These are phyloP conservation scores for Eimeria praecox DNA, from an alignment of 169 alveolate species.

Conservation along the genomic window DNA sequence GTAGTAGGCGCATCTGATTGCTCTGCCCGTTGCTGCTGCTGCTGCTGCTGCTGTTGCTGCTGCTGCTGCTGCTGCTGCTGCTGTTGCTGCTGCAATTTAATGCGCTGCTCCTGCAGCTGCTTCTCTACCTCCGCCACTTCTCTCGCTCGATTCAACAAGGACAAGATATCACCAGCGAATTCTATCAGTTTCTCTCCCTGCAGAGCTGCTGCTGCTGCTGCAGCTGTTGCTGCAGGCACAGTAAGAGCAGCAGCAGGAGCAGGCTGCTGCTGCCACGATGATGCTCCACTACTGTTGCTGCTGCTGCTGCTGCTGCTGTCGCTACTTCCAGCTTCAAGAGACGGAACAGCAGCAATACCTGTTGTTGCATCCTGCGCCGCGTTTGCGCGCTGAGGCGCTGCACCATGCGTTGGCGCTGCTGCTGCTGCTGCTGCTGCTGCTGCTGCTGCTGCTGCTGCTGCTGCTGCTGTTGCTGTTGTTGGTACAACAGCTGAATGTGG, in stretches of 20 bases:
- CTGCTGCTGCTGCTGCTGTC: constrained; percentile 28
- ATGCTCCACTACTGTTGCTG: neutral
- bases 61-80: constrained; percentile 30
- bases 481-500: constrained; percentile 25
- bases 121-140: constrained; percentile 58
- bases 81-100: constrained; percentile 52
- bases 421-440: constrained; percentile 49
- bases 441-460: constrained; percentile 12
- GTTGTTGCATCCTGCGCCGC: constrained; percentile 29
- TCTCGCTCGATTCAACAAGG: constrained; percentile 5
- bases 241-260: neutral
- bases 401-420: neutral
- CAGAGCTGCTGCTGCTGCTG: constrained; percentile 45
- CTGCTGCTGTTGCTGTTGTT: constrained; percentile 7
- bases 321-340: neutral
- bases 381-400: neutral
- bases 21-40: neutral
- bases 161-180: constrained; percentile 34
- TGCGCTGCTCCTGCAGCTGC: constrained; percentile 63
- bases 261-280: neutral
- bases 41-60: neutral
- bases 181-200: constrained; percentile 36
- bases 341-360: neutral
- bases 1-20: neutral
- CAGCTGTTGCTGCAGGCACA: neutral